A percentile compares a stretch with the other conserved stretches of the same genome.
phyloP scores from a whole-genome alignment of 2,329 filamentous ascomycete genomes.

The Pseudogymnoascus sp. region DNA sequence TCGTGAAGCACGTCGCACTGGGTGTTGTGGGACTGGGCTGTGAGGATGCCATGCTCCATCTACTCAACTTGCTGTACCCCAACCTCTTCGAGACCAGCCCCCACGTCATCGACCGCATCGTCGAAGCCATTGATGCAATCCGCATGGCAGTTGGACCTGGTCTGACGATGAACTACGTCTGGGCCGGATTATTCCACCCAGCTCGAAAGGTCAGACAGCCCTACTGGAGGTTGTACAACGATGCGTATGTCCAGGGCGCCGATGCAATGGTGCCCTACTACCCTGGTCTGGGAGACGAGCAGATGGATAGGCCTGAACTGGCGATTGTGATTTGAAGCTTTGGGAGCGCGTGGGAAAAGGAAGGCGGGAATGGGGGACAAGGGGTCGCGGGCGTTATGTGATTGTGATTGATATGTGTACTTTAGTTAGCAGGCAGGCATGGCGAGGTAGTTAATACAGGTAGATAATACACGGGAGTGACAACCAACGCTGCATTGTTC shows the following conservation, averaged over 20 bases:
- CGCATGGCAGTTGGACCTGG: constrained; percentile 89
- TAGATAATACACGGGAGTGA: constrained; percentile 4
- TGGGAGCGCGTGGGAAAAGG: constrained; percentile 1
- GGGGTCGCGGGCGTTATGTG: not conserved
- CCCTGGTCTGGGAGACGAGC: constrained; percentile 75
- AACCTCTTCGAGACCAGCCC: constrained; percentile 97
- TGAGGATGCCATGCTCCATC: constrained; percentile 96
- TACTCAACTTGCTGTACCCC: constrained; percentile 91
- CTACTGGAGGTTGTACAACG: constrained; percentile 96
- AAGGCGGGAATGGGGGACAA: not conserved
- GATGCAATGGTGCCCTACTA: constrained; percentile 97
- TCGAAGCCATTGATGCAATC: constrained; percentile 95
- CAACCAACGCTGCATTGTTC: not conserved
- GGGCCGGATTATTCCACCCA: constrained; percentile 95
- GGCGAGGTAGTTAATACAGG: constrained; percentile 9
- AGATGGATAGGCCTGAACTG: constrained; percentile 70
- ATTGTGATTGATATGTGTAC: not conserved
- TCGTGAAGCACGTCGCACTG: constrained; percentile 95
- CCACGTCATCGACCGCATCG: constrained; percentile 95
- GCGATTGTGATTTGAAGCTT: constrained; percentile 64
- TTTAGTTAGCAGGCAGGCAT: constrained; percentile 6
- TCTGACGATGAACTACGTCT: constrained; percentile 94
- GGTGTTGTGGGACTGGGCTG: constrained; percentile 97
- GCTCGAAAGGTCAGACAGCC: constrained; percentile 89
- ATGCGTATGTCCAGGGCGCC: constrained; percentile 87